phyloP scores from a whole-genome alignment of 345 rosid species.

The Erucastrum elatum region DNA sequence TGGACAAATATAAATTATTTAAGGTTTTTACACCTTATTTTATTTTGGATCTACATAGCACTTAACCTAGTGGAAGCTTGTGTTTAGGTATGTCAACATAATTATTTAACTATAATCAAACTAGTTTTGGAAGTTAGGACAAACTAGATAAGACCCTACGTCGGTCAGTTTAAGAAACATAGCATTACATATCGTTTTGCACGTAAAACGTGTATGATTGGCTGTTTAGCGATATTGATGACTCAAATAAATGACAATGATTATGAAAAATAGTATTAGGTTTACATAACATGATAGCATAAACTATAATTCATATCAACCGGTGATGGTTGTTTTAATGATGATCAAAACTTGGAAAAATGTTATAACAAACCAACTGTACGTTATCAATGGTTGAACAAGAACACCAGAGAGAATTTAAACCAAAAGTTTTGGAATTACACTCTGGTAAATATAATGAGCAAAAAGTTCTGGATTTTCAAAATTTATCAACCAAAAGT shows the following conservation, averaged over 20 bases:
- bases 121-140: slow-evolving; percentile 13
- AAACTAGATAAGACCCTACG: slow-evolving; percentile 19
- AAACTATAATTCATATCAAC: not conserved
- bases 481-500: not conserved
- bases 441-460: not conserved
- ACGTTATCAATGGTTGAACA: not conserved
- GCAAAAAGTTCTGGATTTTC: not conserved
- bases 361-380: not conserved
- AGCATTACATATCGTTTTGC: not conserved
- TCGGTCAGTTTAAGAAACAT: too few relatives aligned
- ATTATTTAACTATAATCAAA: not conserved
- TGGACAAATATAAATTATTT: not conserved
- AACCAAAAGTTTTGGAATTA: not conserved
- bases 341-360: not conserved
- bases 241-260: not conserved
- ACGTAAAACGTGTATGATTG: slow-evolving; percentile 19
- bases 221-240: not conserved
- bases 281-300: not conserved
- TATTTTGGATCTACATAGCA: not conserved
- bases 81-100: slow-evolving; percentile 19
- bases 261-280: not conserved
- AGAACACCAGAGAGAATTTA: not conserved
- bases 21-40: not conserved
- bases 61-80: slow-evolving; percentile 11
- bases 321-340: not conserved